A percentile compares a stretch with the other conserved stretches of the same genome.
These are phyloP conservation scores for Rhizopus microsporus DNA, from an alignment of 371 early-diverging fungal genomes.

Conservation along the genomic window DNA sequence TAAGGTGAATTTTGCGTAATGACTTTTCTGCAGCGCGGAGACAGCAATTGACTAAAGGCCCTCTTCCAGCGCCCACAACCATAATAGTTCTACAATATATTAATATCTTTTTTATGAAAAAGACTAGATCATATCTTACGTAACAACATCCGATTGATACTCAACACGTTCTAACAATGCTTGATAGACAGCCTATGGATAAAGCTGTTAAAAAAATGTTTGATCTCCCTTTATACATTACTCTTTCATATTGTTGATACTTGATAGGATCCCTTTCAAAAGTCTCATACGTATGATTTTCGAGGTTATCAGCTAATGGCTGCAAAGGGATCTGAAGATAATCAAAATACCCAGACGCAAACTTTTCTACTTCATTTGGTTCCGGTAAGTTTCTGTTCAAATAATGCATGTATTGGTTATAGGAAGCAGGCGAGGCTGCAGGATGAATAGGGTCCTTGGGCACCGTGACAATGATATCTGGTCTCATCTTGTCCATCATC, in stretches of 20 bases:
- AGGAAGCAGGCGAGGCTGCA: constrained; percentile 40
- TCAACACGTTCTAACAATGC: constrained; percentile 64
- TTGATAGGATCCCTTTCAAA: constrained; percentile 94
- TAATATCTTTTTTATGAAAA: neutral
- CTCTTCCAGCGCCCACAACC: constrained; percentile 84
- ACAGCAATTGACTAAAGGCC: constrained; percentile 83
- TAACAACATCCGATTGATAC: constrained; percentile 37
- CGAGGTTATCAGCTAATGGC: constrained; percentile 93
- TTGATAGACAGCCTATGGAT: constrained; percentile 52
- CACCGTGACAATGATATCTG: constrained; percentile 56
- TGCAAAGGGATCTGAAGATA: constrained; percentile 86
- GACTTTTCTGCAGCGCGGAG: constrained; percentile 76
- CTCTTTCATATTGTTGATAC: constrained; percentile 87
- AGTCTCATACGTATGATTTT: constrained; percentile 88
- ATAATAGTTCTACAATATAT: constrained; percentile 71
- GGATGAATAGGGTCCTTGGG: constrained; percentile 30
- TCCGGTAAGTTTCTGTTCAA: constrained; percentile 67
- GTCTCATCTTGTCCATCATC: constrained; percentile 62
- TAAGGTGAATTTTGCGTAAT: constrained; percentile 64
- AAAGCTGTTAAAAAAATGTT: constrained; percentile 1
- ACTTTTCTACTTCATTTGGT: constrained; percentile 64
- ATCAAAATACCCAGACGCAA: constrained; percentile 84
- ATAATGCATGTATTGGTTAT: constrained; percentile 73
- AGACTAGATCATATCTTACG: constrained; percentile 28
- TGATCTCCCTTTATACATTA: constrained; percentile 15